Percentiles rank a stretch among this genome's conserved stretches.
These are phyloP conservation scores for Akanthomyces uredinophilus DNA, from an alignment of 2,329 filamentous ascomycete species.

Conservation along the genomic window DNA sequence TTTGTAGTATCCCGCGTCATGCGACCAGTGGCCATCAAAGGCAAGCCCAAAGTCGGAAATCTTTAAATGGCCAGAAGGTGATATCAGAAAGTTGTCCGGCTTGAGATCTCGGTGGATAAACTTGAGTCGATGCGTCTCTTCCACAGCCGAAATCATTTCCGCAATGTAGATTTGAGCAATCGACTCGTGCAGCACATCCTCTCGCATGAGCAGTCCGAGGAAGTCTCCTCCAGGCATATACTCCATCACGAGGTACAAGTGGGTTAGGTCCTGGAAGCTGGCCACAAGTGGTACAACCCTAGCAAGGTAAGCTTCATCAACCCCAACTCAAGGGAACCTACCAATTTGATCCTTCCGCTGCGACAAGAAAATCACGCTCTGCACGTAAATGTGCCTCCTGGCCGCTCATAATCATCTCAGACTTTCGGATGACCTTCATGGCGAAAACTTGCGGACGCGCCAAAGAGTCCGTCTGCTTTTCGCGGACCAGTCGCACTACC, in stretches of 20 bases:
- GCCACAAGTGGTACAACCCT: slow-evolving; percentile 82
- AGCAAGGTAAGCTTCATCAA: background rate
- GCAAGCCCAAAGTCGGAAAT: slow-evolving; percentile 95
- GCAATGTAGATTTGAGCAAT: slow-evolving; percentile 83
- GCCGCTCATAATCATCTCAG: slow-evolving; percentile 81
- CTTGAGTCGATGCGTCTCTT: slow-evolving; percentile 79
- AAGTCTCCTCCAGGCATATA: slow-evolving; percentile 98
- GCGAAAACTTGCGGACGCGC: slow-evolving; percentile 63
- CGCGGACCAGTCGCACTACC: slow-evolving; percentile 78
- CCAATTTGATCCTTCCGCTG: slow-evolving; percentile 82
- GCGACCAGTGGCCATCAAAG: slow-evolving; percentile 92
- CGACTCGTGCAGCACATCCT: slow-evolving; percentile 74
- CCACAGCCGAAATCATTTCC: slow-evolving; percentile 93
- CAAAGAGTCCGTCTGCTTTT: slow-evolving; percentile 40
- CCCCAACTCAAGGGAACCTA: slow-evolving; percentile 26
- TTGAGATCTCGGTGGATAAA: slow-evolving; percentile 97
- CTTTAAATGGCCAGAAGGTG: slow-evolving; percentile 81
- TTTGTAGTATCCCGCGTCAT: slow-evolving; percentile 82
- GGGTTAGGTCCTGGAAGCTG: slow-evolving; percentile 80
- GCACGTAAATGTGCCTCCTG: slow-evolving; percentile 91
- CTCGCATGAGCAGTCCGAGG: slow-evolving; percentile 75
- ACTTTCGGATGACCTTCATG: slow-evolving; percentile 96
- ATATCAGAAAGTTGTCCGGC: slow-evolving; percentile 94
- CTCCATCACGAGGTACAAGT: slow-evolving; percentile 93
- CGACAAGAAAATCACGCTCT: slow-evolving; percentile 86